Evolutionary conservation across 140 eudicot species (phyloP).

Genomic region (Oenanthe javanica): DNA sequence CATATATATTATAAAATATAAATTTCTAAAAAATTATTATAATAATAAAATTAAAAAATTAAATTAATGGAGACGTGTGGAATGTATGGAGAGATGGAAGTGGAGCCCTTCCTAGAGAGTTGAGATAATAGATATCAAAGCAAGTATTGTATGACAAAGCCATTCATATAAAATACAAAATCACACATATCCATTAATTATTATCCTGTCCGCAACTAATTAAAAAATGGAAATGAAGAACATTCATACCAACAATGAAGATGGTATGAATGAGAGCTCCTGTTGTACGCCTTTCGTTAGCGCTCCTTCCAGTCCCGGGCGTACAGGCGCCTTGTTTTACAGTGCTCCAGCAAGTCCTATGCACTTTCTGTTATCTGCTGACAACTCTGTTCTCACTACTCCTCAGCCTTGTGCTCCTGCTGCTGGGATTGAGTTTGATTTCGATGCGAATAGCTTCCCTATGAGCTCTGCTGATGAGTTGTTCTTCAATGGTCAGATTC

Average conservation of each 20-base stretch:
- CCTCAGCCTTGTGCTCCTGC: neutral
- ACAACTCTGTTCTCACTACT: neutral
- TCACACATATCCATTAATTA: slow-evolving; percentile 13
- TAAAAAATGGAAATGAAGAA: neutral
- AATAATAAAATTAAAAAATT: no score
- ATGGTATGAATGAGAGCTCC: slow-evolving; percentile 29
- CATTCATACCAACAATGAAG: neutral
- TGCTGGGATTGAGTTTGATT: slow-evolving; percentile 55
- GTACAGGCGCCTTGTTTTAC: slow-evolving; percentile 38
- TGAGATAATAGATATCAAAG: no score
- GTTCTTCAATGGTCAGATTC: slow-evolving; percentile 83
- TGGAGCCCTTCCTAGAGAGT: no score
- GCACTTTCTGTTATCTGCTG: slow-evolving; percentile 32
- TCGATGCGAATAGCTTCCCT: slow-evolving; percentile 29
- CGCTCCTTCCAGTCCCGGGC: slow-evolving; percentile 79
- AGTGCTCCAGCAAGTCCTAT: slow-evolving; percentile 90
- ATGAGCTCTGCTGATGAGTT: slow-evolving; percentile 88
- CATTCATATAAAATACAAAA: neutral
- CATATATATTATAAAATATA: no score
- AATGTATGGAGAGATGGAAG: no score
- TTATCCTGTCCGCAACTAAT: neutral
- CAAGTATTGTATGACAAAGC: no score
- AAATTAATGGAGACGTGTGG: no score
- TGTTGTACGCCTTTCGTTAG: slow-evolving; percentile 66
- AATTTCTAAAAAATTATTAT: no score